Base-by-base conservation (phyloP, 306 rosid genomes). In the Lathyrus tuberosus region DNA sequence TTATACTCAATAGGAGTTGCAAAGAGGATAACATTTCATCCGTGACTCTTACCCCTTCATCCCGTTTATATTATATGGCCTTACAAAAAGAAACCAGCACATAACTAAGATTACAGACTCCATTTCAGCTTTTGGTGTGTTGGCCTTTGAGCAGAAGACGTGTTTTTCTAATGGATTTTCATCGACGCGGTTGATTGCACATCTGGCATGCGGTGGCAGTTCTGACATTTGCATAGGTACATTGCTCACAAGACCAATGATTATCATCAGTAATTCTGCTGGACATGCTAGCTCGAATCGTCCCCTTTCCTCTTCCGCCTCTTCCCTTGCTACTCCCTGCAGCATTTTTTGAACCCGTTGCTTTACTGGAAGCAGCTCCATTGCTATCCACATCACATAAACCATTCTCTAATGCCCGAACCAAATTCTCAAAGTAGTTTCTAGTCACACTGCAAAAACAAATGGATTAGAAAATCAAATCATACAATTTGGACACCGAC, bases 391-490 rank as follows among this genome's bases (percentile, higher is more conserved):
- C 89, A 37, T 85, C 85, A 57, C 82, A 26, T 43, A 82, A 63
- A 52, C 87, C 86, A 79, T 86, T 86, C 83, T 86, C 90, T 51
- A 86, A 86, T 72, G 90, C 90, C 73, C 85, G 69, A 60, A 86
- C 90, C 80, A 86, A 80, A 69, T 86, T 86, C 82, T 86, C 90
- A 51, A 83, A 86, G 87, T 80, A 86, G 76, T 86, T 86, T 75
- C 76, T 81, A 56, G 90, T 86, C 77, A 86, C 90, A 65, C 90
- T 82, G 86, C 71, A 53, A 79, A 71, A 71, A 75, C 66, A 75
- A 68, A 75, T 46, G 69, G 35, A 67, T 70, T 53, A 74, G 69
- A 64, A 59, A 35, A 51, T 17, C 54, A 56, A 64, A 71, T 16
- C 30, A 56, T 20, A 54, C 10, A 24, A 44, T 5, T 49, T 16